Conservation (phyloP, 768 basidiomycete genomes). For the Kwoniella sp. region DNA sequence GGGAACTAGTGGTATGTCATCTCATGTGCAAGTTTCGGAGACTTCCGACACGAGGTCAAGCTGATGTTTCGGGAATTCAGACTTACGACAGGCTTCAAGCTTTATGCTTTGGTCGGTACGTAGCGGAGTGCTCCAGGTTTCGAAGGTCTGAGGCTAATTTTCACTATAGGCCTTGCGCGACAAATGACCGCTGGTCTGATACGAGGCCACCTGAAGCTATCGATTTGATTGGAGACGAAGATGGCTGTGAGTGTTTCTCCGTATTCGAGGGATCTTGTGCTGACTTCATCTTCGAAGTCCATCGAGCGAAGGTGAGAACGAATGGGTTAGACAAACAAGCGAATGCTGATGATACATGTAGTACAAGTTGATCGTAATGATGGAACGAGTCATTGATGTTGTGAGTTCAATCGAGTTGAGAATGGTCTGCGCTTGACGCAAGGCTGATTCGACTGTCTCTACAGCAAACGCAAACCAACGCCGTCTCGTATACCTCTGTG, state of each 20-base stretch:
- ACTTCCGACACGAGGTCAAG: neutral
- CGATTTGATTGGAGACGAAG: constrained; percentile 34
- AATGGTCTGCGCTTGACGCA: neutral
- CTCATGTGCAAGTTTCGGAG: neutral
- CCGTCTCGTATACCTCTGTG: constrained; percentile 38
- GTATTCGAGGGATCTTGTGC: constrained; percentile 11
- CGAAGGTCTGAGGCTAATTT: neutral
- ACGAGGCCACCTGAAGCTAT: constrained; percentile 45
- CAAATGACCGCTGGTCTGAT: constrained; percentile 43
- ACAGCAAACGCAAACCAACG: constrained; percentile 49
- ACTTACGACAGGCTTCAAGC: constrained; percentile 53
- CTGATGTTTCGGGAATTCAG: constrained; percentile 10
- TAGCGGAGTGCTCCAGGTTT: neutral
- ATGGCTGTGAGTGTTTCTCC: constrained; percentile 35
- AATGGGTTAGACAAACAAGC: no score
- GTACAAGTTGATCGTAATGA: constrained; percentile 42
- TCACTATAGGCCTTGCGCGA: constrained; percentile 39
- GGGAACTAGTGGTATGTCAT: constrained; percentile 48
- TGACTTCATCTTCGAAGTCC: constrained; percentile 18
- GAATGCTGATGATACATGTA: constrained; percentile 14
- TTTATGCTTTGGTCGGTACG: constrained; percentile 50
- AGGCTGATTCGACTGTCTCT: neutral
- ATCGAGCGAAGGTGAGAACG: constrained; percentile 29
- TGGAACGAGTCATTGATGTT: constrained; percentile 51
- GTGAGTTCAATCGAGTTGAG: constrained; percentile 16